These are phyloP conservation scores for Colletotrichum sp. DNA, from an alignment of 2,329 filamentous ascomycete species.

Conservation along the genomic window DNA sequence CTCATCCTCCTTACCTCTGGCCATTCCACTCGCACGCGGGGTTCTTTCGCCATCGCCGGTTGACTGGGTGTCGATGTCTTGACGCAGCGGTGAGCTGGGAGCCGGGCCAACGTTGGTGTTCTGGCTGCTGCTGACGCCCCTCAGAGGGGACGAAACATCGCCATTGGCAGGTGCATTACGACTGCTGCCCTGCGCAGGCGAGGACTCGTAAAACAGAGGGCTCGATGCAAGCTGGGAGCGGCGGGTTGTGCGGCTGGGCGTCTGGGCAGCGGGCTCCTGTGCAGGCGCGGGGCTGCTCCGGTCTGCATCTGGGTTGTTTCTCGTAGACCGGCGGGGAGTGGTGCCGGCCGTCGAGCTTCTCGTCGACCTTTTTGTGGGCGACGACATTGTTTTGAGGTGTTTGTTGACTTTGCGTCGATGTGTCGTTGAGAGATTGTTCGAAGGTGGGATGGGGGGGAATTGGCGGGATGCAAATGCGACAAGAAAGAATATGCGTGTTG, in stretches of 20 bases:
- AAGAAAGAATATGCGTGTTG: slow-evolving; percentile 23
- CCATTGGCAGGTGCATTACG: slow-evolving; percentile 33
- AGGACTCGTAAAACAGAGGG: slow-evolving; percentile 76
- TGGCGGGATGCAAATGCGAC: slow-evolving; percentile 4
- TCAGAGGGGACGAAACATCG: slow-evolving; percentile 57
- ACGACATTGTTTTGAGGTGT: slow-evolving; percentile 38
- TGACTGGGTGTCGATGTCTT: slow-evolving; percentile 62
- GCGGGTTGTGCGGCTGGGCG: slow-evolving; percentile 48
- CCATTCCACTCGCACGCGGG: slow-evolving; percentile 66
- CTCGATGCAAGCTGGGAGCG: slow-evolving; percentile 70
- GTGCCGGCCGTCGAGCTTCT: slow-evolving; percentile 55
- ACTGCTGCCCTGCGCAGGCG: slow-evolving; percentile 34
- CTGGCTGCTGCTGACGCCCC: slow-evolving; percentile 62
- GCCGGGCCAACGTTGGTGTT: slow-evolving; percentile 45
- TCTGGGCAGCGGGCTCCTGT: slow-evolving; percentile 29
- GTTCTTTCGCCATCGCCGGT: slow-evolving; percentile 65
- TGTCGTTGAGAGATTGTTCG: slow-evolving; percentile 7
- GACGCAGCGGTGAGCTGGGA: slow-evolving; percentile 64
- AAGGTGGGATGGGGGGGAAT: slow-evolving; percentile 11
- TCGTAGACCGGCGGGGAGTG: slow-evolving; percentile 38
- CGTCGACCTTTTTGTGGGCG: slow-evolving; percentile 48
- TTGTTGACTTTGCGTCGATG: neutral
- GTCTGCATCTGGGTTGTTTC: slow-evolving; percentile 32
- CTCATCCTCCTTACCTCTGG: slow-evolving; percentile 60
- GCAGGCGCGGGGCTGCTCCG: slow-evolving; percentile 48